Evolutionary conservation across 208 protist species (phyloP), one percentile per base, ranked within the genome.

Genomic region (Vickermania spadyakhi): DNA sequence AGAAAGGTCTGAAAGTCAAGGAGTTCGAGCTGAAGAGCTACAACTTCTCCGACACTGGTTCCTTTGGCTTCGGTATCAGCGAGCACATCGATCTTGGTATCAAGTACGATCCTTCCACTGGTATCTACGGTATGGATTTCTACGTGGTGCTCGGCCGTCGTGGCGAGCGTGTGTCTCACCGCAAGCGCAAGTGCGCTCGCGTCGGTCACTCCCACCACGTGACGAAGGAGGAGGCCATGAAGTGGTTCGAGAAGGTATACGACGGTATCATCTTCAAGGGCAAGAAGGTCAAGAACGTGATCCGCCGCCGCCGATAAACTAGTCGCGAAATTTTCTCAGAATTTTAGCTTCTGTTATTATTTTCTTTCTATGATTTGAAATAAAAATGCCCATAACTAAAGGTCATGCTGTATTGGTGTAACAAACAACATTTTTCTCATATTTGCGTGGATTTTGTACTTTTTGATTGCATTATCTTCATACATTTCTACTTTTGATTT

Each of bases 21-120:
- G 98, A 99, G 76, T 99, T 98, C 72, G 98, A 99, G 84, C 89
- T 99, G 58, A 83, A 90, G 78, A 75, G 75, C 56, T 87, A 84
- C 66, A 98, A 97, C 84, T 99, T 99, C 88, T 93, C 89, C 60
- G 64, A 86, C 58, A 97, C 77, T 42, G 99, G 99, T 71, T 98
- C 96, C 97, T 99, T 99, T 71, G 98, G 98, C 68, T 99, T 99
- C 75, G 99, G 99, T 88, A 99, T 99, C 78, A 81, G 96, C 65
- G 99, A 99, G 90, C 99, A 99, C 96, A 99, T 99, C 69, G 99
- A 99, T 93, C 95, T 99, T 51, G 99, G 99, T 66, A 95, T 99
- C 83, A 99, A 99, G 91, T 99, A 99, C 91, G 99, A 99, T 77
- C 98, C 98, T 69, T 87, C 79, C 62, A 99, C 97, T 36, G 99